These are phyloP conservation scores for Aechmea fasciata DNA, from an alignment of 176 grass and related monocot species.

Conservation along the genomic window DNA sequence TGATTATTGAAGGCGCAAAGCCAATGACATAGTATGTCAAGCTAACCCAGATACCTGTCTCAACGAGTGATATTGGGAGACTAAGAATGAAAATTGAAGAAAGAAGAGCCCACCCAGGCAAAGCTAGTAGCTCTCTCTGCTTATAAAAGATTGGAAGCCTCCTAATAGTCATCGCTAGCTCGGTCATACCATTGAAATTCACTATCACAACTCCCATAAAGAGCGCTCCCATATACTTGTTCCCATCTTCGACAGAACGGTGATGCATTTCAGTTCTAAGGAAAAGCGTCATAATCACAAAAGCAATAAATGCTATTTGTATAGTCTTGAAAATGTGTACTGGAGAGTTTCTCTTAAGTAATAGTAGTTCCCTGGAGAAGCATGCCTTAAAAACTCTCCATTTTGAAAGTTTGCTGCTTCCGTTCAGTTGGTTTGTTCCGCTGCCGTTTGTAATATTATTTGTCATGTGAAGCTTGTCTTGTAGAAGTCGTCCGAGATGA, in stretches of 20 bases:
- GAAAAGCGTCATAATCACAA: slow-evolving; percentile 77
- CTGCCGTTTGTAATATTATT: slow-evolving; percentile 25
- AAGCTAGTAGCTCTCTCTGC: slow-evolving; percentile 67
- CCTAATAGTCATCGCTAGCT: slow-evolving; percentile 86
- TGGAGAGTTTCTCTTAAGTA: slow-evolving; percentile 75
- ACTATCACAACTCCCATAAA: slow-evolving; percentile 55
- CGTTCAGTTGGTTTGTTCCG: slow-evolving; percentile 26
- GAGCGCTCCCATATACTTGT: slow-evolving; percentile 68
- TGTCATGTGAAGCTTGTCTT: slow-evolving; percentile 26
- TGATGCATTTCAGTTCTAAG: slow-evolving; percentile 69
- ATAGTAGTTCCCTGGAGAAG: slow-evolving; percentile 70
- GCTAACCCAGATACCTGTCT: slow-evolving; percentile 74
- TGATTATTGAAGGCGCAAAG: slow-evolving; percentile 64
- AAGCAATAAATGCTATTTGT: slow-evolving; percentile 64
- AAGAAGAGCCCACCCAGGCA: slow-evolving; percentile 91
- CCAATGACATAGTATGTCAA: slow-evolving; percentile 90
- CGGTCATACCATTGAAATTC: slow-evolving; percentile 95
- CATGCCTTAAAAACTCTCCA: slow-evolving; percentile 86
- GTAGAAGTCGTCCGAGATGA: slow-evolving; percentile 24
- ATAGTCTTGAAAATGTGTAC: slow-evolving; percentile 90
- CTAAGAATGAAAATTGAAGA: slow-evolving; percentile 66
- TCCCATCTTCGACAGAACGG: slow-evolving; percentile 52
- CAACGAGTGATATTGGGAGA: slow-evolving; percentile 64
- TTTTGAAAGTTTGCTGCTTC: slow-evolving; percentile 41
- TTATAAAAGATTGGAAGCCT: slow-evolving; percentile 90